Evolutionary conservation across 2,329 filamentous ascomycete species (phyloP), one percentile per base, ranked within the genome.

Genomic region (Mycogone perniciosa): DNA sequence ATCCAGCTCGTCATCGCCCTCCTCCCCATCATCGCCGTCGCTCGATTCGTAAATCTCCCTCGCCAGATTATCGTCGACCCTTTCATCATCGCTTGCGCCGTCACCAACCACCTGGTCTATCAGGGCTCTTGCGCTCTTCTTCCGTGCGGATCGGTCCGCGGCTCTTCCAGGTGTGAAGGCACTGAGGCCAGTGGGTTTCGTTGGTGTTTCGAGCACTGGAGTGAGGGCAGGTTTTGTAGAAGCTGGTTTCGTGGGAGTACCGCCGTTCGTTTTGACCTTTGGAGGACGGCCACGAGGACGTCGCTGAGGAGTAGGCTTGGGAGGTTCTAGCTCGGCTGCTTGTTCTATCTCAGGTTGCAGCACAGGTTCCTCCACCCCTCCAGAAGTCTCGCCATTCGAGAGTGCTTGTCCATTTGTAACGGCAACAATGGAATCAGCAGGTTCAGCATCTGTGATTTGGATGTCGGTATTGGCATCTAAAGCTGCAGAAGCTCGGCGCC

Each of bases 71-170:
- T 56, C 56, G 13, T 56, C 52, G 27, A 53, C 51, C 5, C 52
- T 51, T 26, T 82, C 88, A 43, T 90, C 85, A 43, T 90, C 85
- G 60, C 82, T 85, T 29, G 77, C 76, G 7, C 74, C 78, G 13
- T 79, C 82, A 20, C 78, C 76, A 8, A 86, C 75, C 6, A 84
- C 82, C 40, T 84, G 83, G 62, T 91, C 83, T 35, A 95, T 84
- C 46, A 96, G 71, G 4, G 82, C 81, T 46, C 84, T 78, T 26
- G 86, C 87, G 65, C 88, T 95, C 74, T 96, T 96, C 62, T 84
- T 84, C 60, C 87, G 82, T 2, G 91, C 92, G 5, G 91, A 96
- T 44, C 87, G 83, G 68, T 96, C 89, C 20, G 86, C 86, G 56
- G 88, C 86, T 57, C 82, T 78, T 35, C 80, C 79, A 0, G 88